Percentiles rank a stretch among this genome's conserved stretches.
Evolutionary conservation across 2,329 filamentous ascomycete genomes (phyloP).

Genomic region (Arthrocladium fulminans): DNA sequence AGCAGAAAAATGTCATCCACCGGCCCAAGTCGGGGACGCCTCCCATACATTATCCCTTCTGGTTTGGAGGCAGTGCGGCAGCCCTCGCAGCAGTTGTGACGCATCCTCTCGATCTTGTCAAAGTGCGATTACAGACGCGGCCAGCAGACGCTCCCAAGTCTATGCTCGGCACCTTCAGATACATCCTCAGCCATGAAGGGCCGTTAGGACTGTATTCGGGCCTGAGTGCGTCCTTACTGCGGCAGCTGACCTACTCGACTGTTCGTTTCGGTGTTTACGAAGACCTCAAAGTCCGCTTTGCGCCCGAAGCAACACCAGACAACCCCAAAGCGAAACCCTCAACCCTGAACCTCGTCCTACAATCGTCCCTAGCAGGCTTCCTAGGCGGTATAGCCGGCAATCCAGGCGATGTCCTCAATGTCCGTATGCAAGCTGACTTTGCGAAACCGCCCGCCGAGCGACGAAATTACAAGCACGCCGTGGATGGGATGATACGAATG

Average conservation of each 20-base stretch:
- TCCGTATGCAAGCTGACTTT: slow-evolving; percentile 93
- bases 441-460: slow-evolving; percentile 64
- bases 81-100: slow-evolving; percentile 87
- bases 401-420: slow-evolving; percentile 91
- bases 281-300: slow-evolving; percentile 67
- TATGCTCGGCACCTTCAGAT: slow-evolving; percentile 77
- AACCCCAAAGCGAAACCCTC: slow-evolving; percentile 44
- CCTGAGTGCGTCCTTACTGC: slow-evolving; percentile 82
- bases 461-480: slow-evolving; percentile 79
- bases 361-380: slow-evolving; percentile 77
- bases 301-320: slow-evolving; percentile 37
- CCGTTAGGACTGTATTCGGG: slow-evolving; percentile 78
- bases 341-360: slow-evolving; percentile 67
- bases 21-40: slow-evolving; percentile 8
- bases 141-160: slow-evolving; percentile 63
- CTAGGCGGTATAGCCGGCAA: slow-evolving; percentile 85
- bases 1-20: slow-evolving; percentile 1
- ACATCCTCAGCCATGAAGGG: slow-evolving; percentile 70
- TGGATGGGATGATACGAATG: slow-evolving; percentile 82
- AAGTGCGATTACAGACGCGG: slow-evolving; percentile 83
- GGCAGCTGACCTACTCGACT: slow-evolving; percentile 92
- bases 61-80: slow-evolving; percentile 93
- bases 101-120: slow-evolving; percentile 79
- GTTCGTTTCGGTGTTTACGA: slow-evolving; percentile 96
- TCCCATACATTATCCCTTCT: slow-evolving; percentile 62